These are phyloP conservation scores for Ampelocalamus luodianensis DNA, from an alignment of 176 grass and related monocot species.

Conservation along the genomic window DNA sequence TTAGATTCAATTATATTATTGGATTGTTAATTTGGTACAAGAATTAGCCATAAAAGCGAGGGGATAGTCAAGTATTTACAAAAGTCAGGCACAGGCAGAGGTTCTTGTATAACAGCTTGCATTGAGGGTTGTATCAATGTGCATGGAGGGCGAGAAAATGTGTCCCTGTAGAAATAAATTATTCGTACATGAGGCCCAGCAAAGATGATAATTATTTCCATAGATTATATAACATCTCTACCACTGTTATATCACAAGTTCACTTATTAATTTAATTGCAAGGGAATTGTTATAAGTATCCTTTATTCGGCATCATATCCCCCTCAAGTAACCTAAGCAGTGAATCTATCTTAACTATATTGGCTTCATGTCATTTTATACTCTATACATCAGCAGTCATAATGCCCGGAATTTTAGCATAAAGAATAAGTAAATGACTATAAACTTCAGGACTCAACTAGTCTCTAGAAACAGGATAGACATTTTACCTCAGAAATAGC, in stretches of 20 bases:
- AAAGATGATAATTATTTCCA: constrained; percentile 31
- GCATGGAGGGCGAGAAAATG: constrained; percentile 94
- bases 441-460: constrained; percentile 7
- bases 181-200: constrained; percentile 7
- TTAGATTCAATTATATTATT: constrained; percentile 33
- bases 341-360: constrained; percentile 33
- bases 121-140: constrained; percentile 98
- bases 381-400: constrained; percentile 9
- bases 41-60: constrained; percentile 31
- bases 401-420: constrained; percentile 10
- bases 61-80: constrained; percentile 53
- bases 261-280: constrained; percentile 28
- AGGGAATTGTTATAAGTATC: not conserved
- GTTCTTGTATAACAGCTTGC: constrained; percentile 64
- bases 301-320: not conserved
- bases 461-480: constrained; percentile 35
- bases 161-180: constrained; percentile 72
- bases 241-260: constrained; percentile 5
- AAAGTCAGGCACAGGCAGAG: constrained; percentile 76
- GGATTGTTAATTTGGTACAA: constrained; percentile 27
- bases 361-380: constrained; percentile 13
- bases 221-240: constrained; percentile 11
- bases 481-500: constrained; percentile 85
- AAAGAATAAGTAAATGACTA: constrained; percentile 29
- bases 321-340: constrained; percentile 32